Evolutionary conservation across 805 yeast genomes (phyloP).

Genomic region (Pichia manshurica): DNA sequence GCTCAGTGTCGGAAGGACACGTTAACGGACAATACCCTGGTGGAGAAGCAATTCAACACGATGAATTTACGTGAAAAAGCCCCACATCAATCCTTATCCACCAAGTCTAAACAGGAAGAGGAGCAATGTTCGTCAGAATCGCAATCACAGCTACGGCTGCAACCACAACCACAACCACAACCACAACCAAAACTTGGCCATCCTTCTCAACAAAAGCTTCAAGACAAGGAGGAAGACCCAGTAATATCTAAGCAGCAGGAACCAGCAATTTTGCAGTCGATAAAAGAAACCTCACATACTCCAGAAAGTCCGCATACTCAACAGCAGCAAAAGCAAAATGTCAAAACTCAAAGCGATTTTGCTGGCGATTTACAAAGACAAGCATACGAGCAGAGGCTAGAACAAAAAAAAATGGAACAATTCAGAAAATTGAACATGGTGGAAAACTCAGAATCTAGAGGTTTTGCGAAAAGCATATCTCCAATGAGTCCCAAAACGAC

Average conservation of each 20-base stretch:
- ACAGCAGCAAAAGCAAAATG: background rate
- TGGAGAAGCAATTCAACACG: background rate
- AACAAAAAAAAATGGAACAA: conserved; percentile 11
- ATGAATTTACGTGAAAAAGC: background rate
- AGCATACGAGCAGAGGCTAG: conserved; percentile 5
- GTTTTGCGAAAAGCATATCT: conserved; percentile 9
- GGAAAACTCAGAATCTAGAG: background rate
- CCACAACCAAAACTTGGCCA: too few species aligned
- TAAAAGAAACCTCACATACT: too few species aligned
- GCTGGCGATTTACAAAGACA: background rate
- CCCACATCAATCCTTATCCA: too few species aligned
- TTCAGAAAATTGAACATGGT: conserved; percentile 2
- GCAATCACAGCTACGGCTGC: too few species aligned
- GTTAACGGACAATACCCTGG: background rate
- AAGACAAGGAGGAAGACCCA: too few species aligned
- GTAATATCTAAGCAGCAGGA: too few species aligned
- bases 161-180: too few species aligned
- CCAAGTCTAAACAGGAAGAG: too few species aligned
- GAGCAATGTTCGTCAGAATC: too few species aligned
- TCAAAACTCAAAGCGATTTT: background rate
- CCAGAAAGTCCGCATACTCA: background rate
- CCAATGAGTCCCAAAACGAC: conserved; percentile 13
- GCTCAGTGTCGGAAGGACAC: background rate
- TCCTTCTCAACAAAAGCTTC: too few species aligned
- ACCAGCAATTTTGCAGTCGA: too few species aligned